Evolutionary conservation across 345 rosid species (phyloP), one percentile per base, ranked within the genome.

Genomic region (Eucalyptus erythrocorys): DNA sequence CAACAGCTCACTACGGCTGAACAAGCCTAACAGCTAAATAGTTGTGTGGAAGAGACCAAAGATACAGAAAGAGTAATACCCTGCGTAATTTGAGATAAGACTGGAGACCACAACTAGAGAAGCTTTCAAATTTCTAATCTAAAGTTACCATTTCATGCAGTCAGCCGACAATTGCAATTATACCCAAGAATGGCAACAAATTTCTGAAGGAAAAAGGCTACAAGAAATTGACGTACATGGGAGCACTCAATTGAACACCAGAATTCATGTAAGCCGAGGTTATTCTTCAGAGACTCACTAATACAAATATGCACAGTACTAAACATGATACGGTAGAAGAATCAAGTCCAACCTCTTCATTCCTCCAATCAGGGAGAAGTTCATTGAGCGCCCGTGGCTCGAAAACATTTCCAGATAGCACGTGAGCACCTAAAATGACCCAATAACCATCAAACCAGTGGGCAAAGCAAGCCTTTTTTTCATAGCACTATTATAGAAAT

Each of bases 331-430:
- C 27, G 6, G 84, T 76, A 76, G 27, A 13, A 59, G 21, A 49
- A 32, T 71, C 71, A 32, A 48, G 86, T 22, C 55, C 71, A 88
- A 97, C 99, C 95, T 96, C 93, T 91, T 97, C 96, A 88, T 96
- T 93, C 94, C 94, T 94, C 99, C 99, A 96, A n/a, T 93, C 92
- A 40, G 99, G 99, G 17, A 97, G 93, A 90, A 97, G 96, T 87
- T 97, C 99, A 90, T 96, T 92, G 88, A 97, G 90, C 48, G 99
- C 99, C 30, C 95, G 90, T 76, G 99, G 97, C 90, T 97, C 98
- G 91, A 96, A 94, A 85, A 96, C 99, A 92, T 96, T 97, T 26
- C 98, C 99, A 86, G 99, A 96, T 40, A 97, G 90, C 34, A 96
- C 93, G 87, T 97, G 99, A 91, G 96, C 98, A 92, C 99, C 99